Evolutionary conservation across 495 filamentous ascomycete genomes (phyloP).

Genomic region (Aspergillus cavernicola): DNA sequence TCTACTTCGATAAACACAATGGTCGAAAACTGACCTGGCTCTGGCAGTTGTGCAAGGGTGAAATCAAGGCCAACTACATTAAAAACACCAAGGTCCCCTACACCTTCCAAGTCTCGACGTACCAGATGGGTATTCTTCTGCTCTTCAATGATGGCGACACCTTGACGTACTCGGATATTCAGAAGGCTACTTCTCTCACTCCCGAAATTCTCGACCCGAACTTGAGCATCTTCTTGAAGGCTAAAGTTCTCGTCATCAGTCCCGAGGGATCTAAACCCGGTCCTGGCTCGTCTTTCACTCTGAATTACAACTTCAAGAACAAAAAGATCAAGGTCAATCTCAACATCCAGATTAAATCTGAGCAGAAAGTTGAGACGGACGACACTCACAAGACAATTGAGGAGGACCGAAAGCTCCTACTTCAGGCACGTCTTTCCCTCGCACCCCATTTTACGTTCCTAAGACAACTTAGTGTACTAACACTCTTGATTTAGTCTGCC

Average conservation of each 20-base stretch:
- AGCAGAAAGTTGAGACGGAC: slow-evolving; percentile 89
- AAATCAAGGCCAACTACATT: slow-evolving; percentile 90
- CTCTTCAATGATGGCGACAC: slow-evolving; percentile 89
- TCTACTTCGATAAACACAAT: slow-evolving; percentile 93
- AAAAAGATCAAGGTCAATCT: slow-evolving; percentile 97
- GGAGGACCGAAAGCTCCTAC: slow-evolving; percentile 91
- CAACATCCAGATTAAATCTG: slow-evolving; percentile 89
- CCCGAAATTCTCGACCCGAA: slow-evolving; percentile 81
- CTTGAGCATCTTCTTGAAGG: slow-evolving; percentile 79
- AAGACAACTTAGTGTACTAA: slow-evolving; percentile 29
- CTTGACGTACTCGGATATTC: slow-evolving; percentile 84
- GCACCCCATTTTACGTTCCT: slow-evolving; percentile 8
- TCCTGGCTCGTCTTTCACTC: slow-evolving; percentile 66
- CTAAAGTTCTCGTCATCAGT: slow-evolving; percentile 71
- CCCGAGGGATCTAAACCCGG: slow-evolving; percentile 73
- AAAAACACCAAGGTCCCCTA: slow-evolving; percentile 84
- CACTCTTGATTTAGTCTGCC: slow-evolving; percentile 62
- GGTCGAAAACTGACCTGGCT: slow-evolving; percentile 96
- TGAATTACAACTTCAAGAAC: slow-evolving; percentile 94
- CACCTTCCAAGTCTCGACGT: slow-evolving; percentile 96
- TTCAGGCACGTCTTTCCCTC: slow-evolving; percentile 71
- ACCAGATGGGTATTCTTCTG: slow-evolving; percentile 95
- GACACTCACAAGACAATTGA: slow-evolving; percentile 99
- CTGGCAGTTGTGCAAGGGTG: slow-evolving; percentile 97
- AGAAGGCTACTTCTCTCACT: slow-evolving; percentile 70